Conservation (phyloP, 2,329 filamentous ascomycete species). For the Aspergillus quadrilineatus region DNA sequence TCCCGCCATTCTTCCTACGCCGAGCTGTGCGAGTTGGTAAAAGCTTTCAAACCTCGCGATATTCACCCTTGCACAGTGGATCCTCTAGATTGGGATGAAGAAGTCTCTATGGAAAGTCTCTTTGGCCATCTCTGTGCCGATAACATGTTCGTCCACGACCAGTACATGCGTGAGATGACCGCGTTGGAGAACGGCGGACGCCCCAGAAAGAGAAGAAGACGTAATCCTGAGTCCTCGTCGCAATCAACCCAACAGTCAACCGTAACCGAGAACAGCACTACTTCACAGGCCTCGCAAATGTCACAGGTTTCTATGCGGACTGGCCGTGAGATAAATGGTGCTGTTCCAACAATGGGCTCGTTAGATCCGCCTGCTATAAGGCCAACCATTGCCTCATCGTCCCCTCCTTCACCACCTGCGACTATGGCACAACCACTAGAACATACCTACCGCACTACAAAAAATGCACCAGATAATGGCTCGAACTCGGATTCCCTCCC, state of each 20-base stretch:
- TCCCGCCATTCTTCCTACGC: conserved; percentile 84
- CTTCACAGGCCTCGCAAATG: not conserved
- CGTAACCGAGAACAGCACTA: conserved; percentile 7
- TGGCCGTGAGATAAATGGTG: not conserved
- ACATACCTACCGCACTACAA: not conserved
- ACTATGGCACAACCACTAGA: conserved; percentile 11
- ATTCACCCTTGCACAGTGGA: conserved; percentile 80
- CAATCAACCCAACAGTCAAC: conserved; percentile 25
- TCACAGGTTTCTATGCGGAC: not conserved
- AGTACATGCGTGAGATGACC: conserved; percentile 52
- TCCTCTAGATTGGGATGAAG: conserved; percentile 60
- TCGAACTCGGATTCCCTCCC: conserved; percentile 9
- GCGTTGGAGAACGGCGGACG: conserved; percentile 20
- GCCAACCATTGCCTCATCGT: not conserved
- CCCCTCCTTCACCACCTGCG: not conserved
- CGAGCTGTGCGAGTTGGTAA: conserved; percentile 71
- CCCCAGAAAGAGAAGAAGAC: conserved; percentile 21
- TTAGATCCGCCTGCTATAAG: not conserved
- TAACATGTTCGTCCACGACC: conserved; percentile 64
- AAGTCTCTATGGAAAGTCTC: conserved; percentile 63
- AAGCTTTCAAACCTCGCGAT: conserved; percentile 68
- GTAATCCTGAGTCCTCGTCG: conserved; percentile 17
- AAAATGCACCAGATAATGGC: not conserved
- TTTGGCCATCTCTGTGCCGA: conserved; percentile 70
- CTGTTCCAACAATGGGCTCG: not conserved